Percentiles rank a stretch among this genome's conserved stretches.
phyloP scores from a whole-genome alignment of 768 basidiomycete species.

The Rhodocollybia butyracea region DNA sequence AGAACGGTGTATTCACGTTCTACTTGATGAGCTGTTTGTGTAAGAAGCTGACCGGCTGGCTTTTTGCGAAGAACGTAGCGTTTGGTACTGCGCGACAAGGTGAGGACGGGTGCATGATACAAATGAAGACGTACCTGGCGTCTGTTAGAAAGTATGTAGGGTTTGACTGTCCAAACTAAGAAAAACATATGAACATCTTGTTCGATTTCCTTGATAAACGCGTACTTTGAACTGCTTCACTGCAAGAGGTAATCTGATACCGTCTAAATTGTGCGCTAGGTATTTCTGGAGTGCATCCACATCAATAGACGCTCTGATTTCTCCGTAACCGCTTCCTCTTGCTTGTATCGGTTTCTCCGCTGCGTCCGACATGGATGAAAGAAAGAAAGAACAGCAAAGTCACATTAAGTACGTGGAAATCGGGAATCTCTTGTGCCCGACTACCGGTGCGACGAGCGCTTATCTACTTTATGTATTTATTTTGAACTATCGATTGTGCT shows the following conservation, averaged over 20 bases:
- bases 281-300: conserved; percentile 61
- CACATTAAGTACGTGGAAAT: no score
- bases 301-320: conserved; percentile 69
- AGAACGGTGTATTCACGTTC: conserved; percentile 91
- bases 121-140: conserved; percentile 44
- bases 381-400: not conserved
- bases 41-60: conserved; percentile 83
- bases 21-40: conserved; percentile 90
- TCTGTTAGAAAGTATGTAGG: conserved; percentile 94
- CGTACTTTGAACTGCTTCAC: conserved; percentile 93
- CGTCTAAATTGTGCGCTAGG: conserved; percentile 52
- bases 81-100: conserved; percentile 33
- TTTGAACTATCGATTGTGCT: no score
- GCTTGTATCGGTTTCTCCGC: conserved; percentile 21
- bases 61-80: conserved; percentile 91
- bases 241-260: conserved; percentile 59
- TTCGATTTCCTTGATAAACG: conserved; percentile 3
- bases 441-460: no score
- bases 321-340: conserved; percentile 74
- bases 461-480: no score
- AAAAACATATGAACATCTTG: not conserved
- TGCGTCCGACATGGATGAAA: not conserved
- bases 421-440: no score
- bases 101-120: not conserved
- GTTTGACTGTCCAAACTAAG: conserved; percentile 89